Evolutionary conservation across 805 yeast genomes (phyloP), one percentile per base, ranked within the genome.

Genomic region (Yamadazyma akitaensis): DNA sequence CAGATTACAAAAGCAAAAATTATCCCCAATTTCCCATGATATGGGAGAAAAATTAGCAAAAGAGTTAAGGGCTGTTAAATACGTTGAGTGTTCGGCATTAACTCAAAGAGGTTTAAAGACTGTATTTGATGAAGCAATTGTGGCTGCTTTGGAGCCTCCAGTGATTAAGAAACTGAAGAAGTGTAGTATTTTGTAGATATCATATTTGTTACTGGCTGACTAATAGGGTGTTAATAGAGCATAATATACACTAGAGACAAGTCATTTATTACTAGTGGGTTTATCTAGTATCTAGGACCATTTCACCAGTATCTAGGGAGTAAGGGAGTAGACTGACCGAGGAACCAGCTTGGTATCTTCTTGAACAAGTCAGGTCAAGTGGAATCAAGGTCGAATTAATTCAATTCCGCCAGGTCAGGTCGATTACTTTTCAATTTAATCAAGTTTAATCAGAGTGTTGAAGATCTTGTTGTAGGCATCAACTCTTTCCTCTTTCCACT

Each of bases 101-200:
- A 94, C 97, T 43, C 99, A 92, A 71, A 84, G 90, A 64, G 99
- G 99, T 12, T 79, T 94, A 66, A 94, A 92, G 72, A 90, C 95
- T 56, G 97, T 92, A n/a, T 92, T 92, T 70, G 98, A 94, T 65
- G 97, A 90, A 71, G 98, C 98, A 21, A 94, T 94, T 49, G 97
- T 94, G 42, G 97, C 98, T 43, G 97, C 98, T 24, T 78, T 94
- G 53, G 98, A 92, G 65, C 98, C 98, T 41, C 97, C 98, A 24
- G 94, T 86, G 53, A 82, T 87, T 59, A 86, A 80, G 60, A 83
- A 82, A 62, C 75, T 77, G 53, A 85, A 88, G 76, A 89, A 87
- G 73, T 91, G 98, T 76, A 78, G 86, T 54, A 85, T 91, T 60
- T 82, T 91, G 68, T 89, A 76, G 19, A 33, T 33, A 10, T 37